Evolutionary conservation across 805 yeast genomes (phyloP), one percentile per base, ranked within the genome.

Genomic region (Yarrowia osloensis): DNA sequence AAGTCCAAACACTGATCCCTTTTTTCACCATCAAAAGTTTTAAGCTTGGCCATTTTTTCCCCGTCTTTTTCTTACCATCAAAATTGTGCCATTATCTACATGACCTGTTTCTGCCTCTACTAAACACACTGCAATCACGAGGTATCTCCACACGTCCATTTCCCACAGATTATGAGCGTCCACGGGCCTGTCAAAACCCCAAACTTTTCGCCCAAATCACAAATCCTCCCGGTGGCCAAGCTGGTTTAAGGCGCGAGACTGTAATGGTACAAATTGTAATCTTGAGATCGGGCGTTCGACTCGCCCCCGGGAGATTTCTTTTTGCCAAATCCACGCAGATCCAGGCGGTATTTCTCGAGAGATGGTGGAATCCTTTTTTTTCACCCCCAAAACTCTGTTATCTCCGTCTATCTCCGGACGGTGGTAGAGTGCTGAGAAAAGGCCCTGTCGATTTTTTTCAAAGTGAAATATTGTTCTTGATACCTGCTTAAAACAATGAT

Each of bases 261-360:
- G 49, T 44, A 44, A 44, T 24, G 49, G 49, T 24, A 44, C 12
- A 44, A 24, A 44, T 44, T 44, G 49, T 44, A 44, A 44, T 44
- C 49, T 44, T 44, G 49, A 44, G 49, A 44, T 44, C 49, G 49
- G 49, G 49, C 49, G 49, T 44, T 44, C 49, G 49, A 44, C 49
- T 44, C 49, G 49, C 49, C 29, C 49, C n/a, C n/a, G n/a, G 49
- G 49, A 44, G 49, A 44, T 44, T 44, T 44, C 49, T 44, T 44
- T 42, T 44, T 44, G 11, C 22, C 44, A 9, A 8, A 7, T 9
- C 42, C 5, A 29, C 11, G 12, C 6, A n/a, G 22, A n/a, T n/a
- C 11, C 12, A 5, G 15, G n/a, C 12, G 47, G 29, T 44, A 44
- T 44, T 44, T 24, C 15, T 24, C 26, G 17, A 42, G 3, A 21